Percentiles rank a stretch among this genome's conserved stretches.
phyloP scores from a whole-genome alignment of 2,329 filamentous ascomycete species.

The Dactylellina drechsleri region DNA sequence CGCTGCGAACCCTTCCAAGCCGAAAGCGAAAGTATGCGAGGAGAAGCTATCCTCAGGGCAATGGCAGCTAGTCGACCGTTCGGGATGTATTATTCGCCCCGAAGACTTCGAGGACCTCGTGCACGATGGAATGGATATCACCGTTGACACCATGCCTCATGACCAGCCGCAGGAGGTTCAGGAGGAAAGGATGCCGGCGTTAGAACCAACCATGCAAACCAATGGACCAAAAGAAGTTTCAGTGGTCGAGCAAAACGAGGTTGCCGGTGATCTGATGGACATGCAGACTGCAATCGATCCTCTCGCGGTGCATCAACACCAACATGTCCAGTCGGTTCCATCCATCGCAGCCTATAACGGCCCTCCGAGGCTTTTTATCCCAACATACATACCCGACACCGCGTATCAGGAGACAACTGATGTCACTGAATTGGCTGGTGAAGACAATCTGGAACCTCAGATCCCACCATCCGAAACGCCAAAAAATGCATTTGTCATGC shows the following conservation, averaged over 20 bases:
- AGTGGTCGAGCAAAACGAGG: slow-evolving; percentile 11
- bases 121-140: slow-evolving; percentile 49
- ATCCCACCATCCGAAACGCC: not conserved
- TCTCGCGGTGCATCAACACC: not conserved
- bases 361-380: slow-evolving; percentile 6
- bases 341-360: not conserved
- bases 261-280: slow-evolving; percentile 45
- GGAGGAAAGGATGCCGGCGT: slow-evolving; percentile 8
- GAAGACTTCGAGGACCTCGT: slow-evolving; percentile 48
- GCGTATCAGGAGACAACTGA: not conserved
- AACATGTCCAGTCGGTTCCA: slow-evolving; percentile 1
- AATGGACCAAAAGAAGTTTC: not conserved
- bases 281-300: slow-evolving; percentile 27
- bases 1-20: slow-evolving; percentile 24
- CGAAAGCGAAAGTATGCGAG: slow-evolving; percentile 37
- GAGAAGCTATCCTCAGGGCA: slow-evolving; percentile 32
- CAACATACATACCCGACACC: not conserved
- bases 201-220: slow-evolving; percentile 14
- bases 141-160: slow-evolving; percentile 32
- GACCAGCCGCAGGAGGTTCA: slow-evolving; percentile 9
- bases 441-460: slow-evolving; percentile 29
- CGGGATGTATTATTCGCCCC: slow-evolving; percentile 42
- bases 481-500: slow-evolving; percentile 16
- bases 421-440: slow-evolving; percentile 22
- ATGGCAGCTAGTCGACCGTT: slow-evolving; percentile 46